phyloP scores from a whole-genome alignment of 208 protist genomes.

The Crithidia fasciculata region DNA sequence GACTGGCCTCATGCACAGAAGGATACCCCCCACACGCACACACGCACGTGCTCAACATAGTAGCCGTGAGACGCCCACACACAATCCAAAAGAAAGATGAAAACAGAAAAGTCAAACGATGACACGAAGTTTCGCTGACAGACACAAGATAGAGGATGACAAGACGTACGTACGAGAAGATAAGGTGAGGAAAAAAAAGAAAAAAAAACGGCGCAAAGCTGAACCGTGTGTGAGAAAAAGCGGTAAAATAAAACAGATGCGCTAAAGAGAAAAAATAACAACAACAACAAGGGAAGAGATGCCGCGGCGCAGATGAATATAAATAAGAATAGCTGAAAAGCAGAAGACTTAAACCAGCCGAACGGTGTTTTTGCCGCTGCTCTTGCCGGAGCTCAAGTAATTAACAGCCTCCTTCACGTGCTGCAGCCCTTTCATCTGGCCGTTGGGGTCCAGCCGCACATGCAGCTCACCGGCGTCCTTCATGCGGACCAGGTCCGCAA shows the following conservation, averaged over 20 bases:
- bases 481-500: slow-evolving; percentile 27
- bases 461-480: slow-evolving; percentile 22
- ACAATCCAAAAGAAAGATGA: neutral
- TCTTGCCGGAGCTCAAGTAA: slow-evolving; percentile 43
- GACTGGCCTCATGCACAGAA: no score
- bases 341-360: neutral
- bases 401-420: slow-evolving; percentile 38
- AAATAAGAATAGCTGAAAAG: neutral
- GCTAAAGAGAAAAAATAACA: neutral
- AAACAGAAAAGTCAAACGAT: neutral
- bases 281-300: no score
- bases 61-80: no score
- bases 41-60: no score
- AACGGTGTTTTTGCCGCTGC: slow-evolving; percentile 35
- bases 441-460: slow-evolving; percentile 25
- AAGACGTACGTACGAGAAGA: neutral
- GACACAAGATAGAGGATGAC: no score
- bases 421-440: slow-evolving; percentile 24
- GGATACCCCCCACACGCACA: no score
- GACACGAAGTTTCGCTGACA: no score
- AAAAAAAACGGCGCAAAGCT: neutral
- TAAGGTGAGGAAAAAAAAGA: neutral
- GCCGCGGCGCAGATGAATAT: neutral
- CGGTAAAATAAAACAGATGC: neutral
- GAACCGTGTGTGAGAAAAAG: no score